Evolutionary conservation across 2,329 filamentous ascomycete genomes (phyloP).

Genomic region (Colletotrichum shisoi): DNA sequence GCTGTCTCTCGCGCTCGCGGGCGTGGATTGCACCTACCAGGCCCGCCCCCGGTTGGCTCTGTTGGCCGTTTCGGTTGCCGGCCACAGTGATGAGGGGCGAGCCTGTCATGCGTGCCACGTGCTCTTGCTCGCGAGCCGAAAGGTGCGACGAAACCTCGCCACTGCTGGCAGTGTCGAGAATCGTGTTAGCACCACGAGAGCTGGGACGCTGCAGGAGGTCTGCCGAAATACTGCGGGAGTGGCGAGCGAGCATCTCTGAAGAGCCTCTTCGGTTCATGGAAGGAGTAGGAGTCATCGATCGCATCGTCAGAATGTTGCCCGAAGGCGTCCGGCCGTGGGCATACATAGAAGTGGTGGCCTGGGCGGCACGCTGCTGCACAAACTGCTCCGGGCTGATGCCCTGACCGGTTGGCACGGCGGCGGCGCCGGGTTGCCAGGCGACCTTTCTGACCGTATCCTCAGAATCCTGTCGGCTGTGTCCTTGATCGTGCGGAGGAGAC

Average conservation of each 20-base stretch:
- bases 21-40: constrained; percentile 82
- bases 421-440: constrained; percentile 79
- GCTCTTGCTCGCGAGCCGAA: constrained; percentile 88
- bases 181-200: constrained; percentile 65
- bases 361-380: constrained; percentile 76
- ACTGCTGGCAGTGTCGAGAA: constrained; percentile 58
- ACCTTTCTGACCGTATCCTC: constrained; percentile 70
- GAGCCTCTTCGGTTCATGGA: constrained; percentile 54
- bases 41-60: constrained; percentile 64
- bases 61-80: constrained; percentile 45
- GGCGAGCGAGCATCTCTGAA: constrained; percentile 50
- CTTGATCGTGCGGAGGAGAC: constrained; percentile 42
- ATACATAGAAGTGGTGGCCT: constrained; percentile 49
- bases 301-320: constrained; percentile 55
- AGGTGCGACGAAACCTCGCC: constrained; percentile 63
- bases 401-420: constrained; percentile 53
- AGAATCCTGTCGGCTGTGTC: constrained; percentile 58
- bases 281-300: constrained; percentile 54
- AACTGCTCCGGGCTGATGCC: constrained; percentile 80
- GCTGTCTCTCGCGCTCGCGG: constrained; percentile 78
- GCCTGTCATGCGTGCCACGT: constrained; percentile 83
- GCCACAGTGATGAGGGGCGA: constrained; percentile 75
- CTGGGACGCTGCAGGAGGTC: constrained; percentile 61
- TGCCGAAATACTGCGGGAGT: constrained; percentile 59
- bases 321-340: constrained; percentile 60